These are phyloP conservation scores for Infundibulicybe gibba DNA, from an alignment of 768 basidiomycete genomes.

Conservation along the genomic window DNA sequence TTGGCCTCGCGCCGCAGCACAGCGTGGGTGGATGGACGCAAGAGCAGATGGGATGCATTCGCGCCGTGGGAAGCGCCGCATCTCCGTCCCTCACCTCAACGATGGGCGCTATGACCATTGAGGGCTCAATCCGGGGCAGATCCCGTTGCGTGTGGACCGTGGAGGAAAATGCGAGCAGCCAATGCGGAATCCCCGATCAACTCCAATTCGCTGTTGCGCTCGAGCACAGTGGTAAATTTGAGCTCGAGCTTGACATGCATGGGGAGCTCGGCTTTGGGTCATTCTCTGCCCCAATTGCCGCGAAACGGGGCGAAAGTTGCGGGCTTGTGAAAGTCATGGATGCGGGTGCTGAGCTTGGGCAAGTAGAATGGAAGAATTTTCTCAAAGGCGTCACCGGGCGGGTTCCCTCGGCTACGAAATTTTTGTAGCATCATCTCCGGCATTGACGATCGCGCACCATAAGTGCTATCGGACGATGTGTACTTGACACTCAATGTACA, in stretches of 20 bases:
- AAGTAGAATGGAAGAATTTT: no score
- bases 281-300: constrained; percentile 12
- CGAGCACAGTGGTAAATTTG: constrained; percentile 12
- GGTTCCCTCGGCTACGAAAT: no score
- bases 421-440: no score
- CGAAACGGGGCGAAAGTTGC: constrained; percentile 17
- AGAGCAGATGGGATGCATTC: constrained; percentile 15
- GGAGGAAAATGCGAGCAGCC: constrained; percentile 18
- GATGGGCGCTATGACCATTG: constrained; percentile 17
- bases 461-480: no score
- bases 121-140: constrained; percentile 9
- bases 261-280: constrained; percentile 14
- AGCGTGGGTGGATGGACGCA: constrained; percentile 20
- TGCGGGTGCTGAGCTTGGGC: no score
- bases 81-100: constrained; percentile 11
- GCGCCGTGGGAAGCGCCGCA: constrained; percentile 10
- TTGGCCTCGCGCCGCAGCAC: constrained; percentile 14
- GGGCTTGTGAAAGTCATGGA: no score
- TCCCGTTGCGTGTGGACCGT: constrained; percentile 15
- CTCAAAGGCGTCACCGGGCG: no score
- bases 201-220: constrained; percentile 16
- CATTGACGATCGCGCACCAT: no score
- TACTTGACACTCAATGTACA: no score
- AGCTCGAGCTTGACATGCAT: constrained; percentile 13
- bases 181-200: constrained; percentile 15